Conservation (phyloP, 140 eudicot genomes). For the Stevia rebaudiana region DNA sequence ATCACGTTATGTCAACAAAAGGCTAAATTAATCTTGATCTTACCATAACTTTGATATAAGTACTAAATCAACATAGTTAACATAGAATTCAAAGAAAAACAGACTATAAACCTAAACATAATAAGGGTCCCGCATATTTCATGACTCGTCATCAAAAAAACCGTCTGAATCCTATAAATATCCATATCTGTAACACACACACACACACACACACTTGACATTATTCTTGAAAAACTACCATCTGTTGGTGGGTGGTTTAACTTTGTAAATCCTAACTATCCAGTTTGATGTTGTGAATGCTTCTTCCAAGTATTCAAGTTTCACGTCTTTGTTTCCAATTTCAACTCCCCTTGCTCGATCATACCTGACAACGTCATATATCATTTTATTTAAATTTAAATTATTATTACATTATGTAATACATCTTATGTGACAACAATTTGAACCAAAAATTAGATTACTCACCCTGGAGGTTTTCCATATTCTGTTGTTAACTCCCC, state of each 20-base stretch:
- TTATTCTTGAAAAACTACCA: constrained; percentile 43
- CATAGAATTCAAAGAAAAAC: constrained; percentile 11
- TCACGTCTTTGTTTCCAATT: constrained; percentile 91
- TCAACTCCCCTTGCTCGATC: constrained; percentile 97
- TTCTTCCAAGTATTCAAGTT: constrained; percentile 86
- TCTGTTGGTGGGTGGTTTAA: constrained; percentile 86
- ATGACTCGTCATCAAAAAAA: constrained; percentile 16
- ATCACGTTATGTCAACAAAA: background rate
- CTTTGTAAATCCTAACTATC: constrained; percentile 95
- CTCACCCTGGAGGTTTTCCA: constrained; percentile 96
- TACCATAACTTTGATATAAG: constrained; percentile 10
- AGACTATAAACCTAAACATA: constrained; percentile 15
- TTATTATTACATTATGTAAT: background rate
- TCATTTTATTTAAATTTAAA: background rate
- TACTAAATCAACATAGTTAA: constrained; percentile 14
- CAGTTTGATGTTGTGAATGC: constrained; percentile 98
- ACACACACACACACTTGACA: background rate
- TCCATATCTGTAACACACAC: constrained; percentile 3
- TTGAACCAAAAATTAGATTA: background rate
- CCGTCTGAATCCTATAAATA: constrained; percentile 19
- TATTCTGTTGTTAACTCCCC: constrained; percentile 96
- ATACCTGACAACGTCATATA: constrained; percentile 41
- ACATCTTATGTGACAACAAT: background rate
- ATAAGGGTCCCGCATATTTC: constrained; percentile 16
- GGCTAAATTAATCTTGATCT: constrained; percentile 7